Percentiles rank a stretch among this genome's conserved stretches.
phyloP scores from a whole-genome alignment of 2,329 filamentous ascomycete genomes.

The Microcyclosporella mali region DNA sequence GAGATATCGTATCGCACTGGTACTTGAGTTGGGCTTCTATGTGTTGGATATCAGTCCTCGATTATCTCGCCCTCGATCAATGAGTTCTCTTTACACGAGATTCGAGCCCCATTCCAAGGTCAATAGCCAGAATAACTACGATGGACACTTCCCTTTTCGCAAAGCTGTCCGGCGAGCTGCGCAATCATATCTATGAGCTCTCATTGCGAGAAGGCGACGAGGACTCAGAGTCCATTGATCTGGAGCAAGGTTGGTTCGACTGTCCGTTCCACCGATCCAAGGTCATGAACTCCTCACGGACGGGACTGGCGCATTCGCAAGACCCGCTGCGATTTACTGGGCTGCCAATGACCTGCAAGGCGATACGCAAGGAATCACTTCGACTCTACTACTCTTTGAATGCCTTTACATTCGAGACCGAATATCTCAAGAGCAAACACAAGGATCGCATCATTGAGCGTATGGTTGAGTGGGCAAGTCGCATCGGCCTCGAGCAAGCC shows the following conservation, averaged over 20 bases:
- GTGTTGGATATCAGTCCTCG: neutral
- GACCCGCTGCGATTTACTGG: constrained; percentile 8
- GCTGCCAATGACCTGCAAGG: constrained; percentile 11
- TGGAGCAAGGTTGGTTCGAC: constrained; percentile 12
- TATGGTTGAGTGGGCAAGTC: constrained; percentile 8
- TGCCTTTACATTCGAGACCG: constrained; percentile 17
- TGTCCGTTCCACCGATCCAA: constrained; percentile 7
- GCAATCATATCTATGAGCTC: constrained; percentile 16
- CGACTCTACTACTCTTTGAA: constrained; percentile 18
- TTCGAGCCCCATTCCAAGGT: too few species aligned
- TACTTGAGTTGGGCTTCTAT: too few species aligned
- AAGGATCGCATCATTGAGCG: constrained; percentile 11
- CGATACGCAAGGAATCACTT: constrained; percentile 14
- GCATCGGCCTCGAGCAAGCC: constrained; percentile 10
- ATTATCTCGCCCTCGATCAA: too few species aligned
- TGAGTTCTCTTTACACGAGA: too few species aligned
- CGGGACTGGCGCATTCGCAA: constrained; percentile 1
- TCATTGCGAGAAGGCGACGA: constrained; percentile 8
- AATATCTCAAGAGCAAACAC: constrained; percentile 17
- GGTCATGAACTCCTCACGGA: constrained; percentile 4
- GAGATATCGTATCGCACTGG: too few species aligned
- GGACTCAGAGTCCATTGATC: constrained; percentile 7
- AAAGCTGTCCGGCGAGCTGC: constrained; percentile 8
- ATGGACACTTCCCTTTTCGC: constrained; percentile 8
- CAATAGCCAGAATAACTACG: neutral